Base-by-base conservation (phyloP, 345 rosid species). In the Balakata baccata region DNA sequence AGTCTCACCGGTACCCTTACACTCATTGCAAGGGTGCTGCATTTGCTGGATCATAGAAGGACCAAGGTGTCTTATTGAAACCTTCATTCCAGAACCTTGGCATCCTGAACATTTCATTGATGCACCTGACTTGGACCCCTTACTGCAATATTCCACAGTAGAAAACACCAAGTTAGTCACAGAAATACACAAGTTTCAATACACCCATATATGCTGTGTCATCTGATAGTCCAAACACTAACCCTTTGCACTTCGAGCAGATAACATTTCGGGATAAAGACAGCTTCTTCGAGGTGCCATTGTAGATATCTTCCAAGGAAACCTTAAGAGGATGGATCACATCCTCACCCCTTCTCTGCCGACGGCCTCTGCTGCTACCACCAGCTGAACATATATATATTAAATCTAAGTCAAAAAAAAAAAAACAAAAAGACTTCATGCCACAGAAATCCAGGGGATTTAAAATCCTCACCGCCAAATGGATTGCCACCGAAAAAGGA, bases 171-270 rank as follows among this genome's bases (percentile, higher is more conserved):
- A 8, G 20, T 50, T 39, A 66, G 56, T 11, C 63, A 11, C 34
- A 29, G 1, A 54, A 11, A 4, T 11, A 13, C 22, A 18, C 52
- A 39, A 22, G 34, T 29, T 29, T 29, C 34, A 29, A 29, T 29
- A 16, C 11, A 0, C 38, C 10, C 1, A 47, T 8, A 23, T 18
- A 56, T 5, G 20, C 29, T 0, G 11, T 23, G 14, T 8, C 39
- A 17, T 37, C 17, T 7, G 38, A 10, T 6, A 63, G 20, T 13
- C 0, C 16, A 73, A 9, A 18, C 25, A 77, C 96, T 61, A 61
- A 91, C 98, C 98, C 97, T 73, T 90, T 89, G 87, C 98, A 91
- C 85, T 92, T 94, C 69, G 86, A 81, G 85, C 98, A 94, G 20
- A 94, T 71, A 6, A 85, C 84, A 7, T 90, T 94, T 63, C 90